Evolutionary conservation across 129 eudicot genomes (phyloP).

Genomic region (Heracleum sosnowskyi): DNA sequence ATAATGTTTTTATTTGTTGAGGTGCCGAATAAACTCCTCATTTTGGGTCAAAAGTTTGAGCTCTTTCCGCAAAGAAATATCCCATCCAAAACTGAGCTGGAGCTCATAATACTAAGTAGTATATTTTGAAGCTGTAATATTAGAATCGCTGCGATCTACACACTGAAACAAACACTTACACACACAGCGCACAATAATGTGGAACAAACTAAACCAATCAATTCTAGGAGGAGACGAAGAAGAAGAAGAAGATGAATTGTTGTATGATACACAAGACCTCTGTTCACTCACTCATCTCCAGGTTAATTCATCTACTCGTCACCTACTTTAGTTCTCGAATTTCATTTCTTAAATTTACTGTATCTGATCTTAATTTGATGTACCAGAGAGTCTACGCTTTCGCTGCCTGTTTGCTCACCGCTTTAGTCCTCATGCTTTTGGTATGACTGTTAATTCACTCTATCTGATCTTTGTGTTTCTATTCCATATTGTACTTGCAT

Average conservation of each 20-base stretch:
- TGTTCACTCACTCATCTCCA: conserved; percentile 65
- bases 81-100: too few relatives aligned
- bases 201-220: conserved; percentile 49
- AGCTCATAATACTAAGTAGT: too few relatives aligned
- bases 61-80: too few relatives aligned
- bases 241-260: conserved; percentile 32
- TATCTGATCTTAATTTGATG: neutral
- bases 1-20: too few relatives aligned
- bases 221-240: conserved; percentile 39
- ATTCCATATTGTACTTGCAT: neutral
- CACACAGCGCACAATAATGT: conserved; percentile 30
- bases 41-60: too few relatives aligned
- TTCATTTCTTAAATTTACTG: neutral
- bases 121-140: too few relatives aligned
- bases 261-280: conserved; percentile 47
- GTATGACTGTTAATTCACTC: conserved; percentile 27
- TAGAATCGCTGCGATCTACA: neutral
- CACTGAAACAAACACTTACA: neutral
- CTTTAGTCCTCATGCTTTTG: conserved; percentile 59
- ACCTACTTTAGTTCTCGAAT: neutral
- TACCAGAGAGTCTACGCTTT: conserved; percentile 81
- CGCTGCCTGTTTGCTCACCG: conserved; percentile 70
- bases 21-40: too few relatives aligned
- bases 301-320: conserved; percentile 23
- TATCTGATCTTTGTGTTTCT: neutral